Evolutionary conservation across 768 basidiomycete species (phyloP).

Genomic region (Suillus ampliporus): DNA sequence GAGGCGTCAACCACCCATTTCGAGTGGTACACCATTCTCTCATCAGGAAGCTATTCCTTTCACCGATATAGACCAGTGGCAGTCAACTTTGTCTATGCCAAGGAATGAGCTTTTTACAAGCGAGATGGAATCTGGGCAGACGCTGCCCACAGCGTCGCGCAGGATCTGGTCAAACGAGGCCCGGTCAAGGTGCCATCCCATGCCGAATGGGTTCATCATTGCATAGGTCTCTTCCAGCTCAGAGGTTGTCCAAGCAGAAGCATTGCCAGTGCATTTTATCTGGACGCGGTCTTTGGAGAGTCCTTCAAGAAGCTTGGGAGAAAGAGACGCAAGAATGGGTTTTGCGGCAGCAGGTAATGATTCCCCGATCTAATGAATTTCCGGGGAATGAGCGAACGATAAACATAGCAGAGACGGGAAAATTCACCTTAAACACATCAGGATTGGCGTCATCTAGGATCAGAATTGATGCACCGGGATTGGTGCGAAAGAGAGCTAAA

Average conservation of each 20-base stretch:
- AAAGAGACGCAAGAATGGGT: conserved; percentile 20
- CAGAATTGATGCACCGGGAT: conserved; percentile 28
- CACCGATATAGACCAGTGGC: conserved; percentile 5
- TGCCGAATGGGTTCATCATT: conserved; percentile 42
- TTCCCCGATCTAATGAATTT: conserved; percentile 39
- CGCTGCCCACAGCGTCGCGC: conserved; percentile 23
- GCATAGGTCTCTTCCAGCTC: conserved; percentile 35
- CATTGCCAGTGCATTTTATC: conserved; percentile 38
- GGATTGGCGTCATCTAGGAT: conserved; percentile 41
- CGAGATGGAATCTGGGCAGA: conserved; percentile 12
- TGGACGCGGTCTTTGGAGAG: conserved; percentile 24
- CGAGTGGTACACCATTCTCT: conserved; percentile 15
- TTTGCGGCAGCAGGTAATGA: conserved; percentile 40
- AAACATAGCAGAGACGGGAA: background rate
- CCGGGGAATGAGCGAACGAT: background rate
- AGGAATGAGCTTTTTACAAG: conserved; percentile 19
- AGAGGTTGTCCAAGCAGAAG: conserved; percentile 37
- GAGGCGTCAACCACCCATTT: conserved; percentile 44
- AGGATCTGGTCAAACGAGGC: conserved; percentile 39
- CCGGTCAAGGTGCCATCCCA: conserved; percentile 41
- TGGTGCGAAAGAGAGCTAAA: conserved; percentile 21
- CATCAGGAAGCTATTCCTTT: conserved; percentile 10
- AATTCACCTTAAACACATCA: conserved; percentile 34
- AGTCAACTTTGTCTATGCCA: conserved; percentile 9
- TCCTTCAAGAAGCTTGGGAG: conserved; percentile 3